phyloP scores from a whole-genome alignment of 768 basidiomycete species.

The Sporobolomyces pararoseus region DNA sequence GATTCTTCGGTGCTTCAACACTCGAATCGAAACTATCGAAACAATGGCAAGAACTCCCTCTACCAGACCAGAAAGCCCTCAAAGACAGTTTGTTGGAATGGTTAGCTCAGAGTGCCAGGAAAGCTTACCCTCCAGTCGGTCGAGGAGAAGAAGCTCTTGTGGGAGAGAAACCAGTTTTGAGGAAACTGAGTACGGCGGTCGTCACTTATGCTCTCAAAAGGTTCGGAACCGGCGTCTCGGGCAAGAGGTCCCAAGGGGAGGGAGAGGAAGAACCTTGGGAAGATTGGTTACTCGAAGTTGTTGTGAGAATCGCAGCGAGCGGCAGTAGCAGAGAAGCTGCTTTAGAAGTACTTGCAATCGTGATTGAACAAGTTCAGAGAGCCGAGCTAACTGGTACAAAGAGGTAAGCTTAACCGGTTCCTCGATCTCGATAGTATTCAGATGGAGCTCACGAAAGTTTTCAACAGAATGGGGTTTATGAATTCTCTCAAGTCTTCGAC shows the following conservation, averaged over 20 bases:
- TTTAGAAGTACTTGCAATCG: slow-evolving; percentile 39
- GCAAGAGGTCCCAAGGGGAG: neutral
- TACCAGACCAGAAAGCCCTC: neutral
- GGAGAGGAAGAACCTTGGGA: slow-evolving; percentile 13
- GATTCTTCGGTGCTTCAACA: slow-evolving; percentile 37
- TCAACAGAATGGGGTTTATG: slow-evolving; percentile 41
- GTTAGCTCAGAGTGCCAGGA: slow-evolving; percentile 15
- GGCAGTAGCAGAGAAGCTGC: slow-evolving; percentile 33
- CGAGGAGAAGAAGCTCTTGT: neutral
- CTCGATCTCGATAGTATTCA: too few relatives aligned
- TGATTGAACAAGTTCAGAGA: slow-evolving; percentile 41
- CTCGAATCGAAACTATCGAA: slow-evolving; percentile 25
- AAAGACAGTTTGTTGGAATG: slow-evolving; percentile 25
- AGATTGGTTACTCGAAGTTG: slow-evolving; percentile 35
- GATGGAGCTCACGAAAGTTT: neutral
- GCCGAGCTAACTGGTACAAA: slow-evolving; percentile 43
- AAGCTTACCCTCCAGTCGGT: slow-evolving; percentile 9
- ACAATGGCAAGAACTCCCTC: slow-evolving; percentile 9
- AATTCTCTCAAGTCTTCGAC: slow-evolving; percentile 35
- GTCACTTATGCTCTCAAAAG: slow-evolving; percentile 1
- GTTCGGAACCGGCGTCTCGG: neutral
- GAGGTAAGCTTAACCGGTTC: slow-evolving; percentile 23
- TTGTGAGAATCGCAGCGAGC: slow-evolving; percentile 18
- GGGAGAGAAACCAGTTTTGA: slow-evolving; percentile 31
- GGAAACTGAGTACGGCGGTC: slow-evolving; percentile 12